phyloP scores from a whole-genome alignment of 495 filamentous ascomycete species.

The Hyaloscypha bicolor region DNA sequence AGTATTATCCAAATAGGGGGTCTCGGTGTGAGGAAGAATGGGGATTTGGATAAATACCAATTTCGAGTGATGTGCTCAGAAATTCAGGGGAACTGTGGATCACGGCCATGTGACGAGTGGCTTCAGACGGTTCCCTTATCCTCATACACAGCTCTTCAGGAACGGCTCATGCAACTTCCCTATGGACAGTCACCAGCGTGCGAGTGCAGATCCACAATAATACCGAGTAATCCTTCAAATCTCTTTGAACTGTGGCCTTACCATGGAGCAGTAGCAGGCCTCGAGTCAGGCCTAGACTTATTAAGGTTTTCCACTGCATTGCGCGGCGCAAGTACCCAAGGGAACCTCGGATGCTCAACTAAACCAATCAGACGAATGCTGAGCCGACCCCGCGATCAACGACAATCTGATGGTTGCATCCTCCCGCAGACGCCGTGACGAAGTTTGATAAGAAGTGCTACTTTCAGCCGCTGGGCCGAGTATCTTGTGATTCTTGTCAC shows the following conservation, averaged over 20 bases:
- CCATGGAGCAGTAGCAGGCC: background rate
- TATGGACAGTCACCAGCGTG: background rate
- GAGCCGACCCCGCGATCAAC: background rate
- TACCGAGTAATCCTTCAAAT: background rate
- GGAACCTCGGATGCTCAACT: background rate
- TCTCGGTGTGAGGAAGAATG: background rate
- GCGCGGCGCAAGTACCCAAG: background rate
- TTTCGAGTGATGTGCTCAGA: background rate
- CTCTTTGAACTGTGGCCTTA: background rate
- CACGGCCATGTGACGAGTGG: background rate
- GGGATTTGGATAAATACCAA: background rate
- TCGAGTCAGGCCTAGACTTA: background rate
- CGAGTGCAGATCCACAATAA: background rate
- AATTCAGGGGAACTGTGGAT: background rate
- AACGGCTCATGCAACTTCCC: background rate
- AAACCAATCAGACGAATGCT: background rate
- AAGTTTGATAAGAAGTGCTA: background rate
- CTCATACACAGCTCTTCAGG: background rate
- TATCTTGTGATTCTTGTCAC: background rate
- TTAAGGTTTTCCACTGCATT: background rate
- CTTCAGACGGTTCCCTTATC: background rate
- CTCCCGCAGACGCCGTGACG: background rate
- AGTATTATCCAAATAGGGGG: background rate
- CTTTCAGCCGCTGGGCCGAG: background rate
- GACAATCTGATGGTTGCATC: background rate